A percentile compares a stretch with the other conserved stretches of the same genome.
phyloP scores from a whole-genome alignment of 257 asterid species.

The Solanum ossicruentum region DNA sequence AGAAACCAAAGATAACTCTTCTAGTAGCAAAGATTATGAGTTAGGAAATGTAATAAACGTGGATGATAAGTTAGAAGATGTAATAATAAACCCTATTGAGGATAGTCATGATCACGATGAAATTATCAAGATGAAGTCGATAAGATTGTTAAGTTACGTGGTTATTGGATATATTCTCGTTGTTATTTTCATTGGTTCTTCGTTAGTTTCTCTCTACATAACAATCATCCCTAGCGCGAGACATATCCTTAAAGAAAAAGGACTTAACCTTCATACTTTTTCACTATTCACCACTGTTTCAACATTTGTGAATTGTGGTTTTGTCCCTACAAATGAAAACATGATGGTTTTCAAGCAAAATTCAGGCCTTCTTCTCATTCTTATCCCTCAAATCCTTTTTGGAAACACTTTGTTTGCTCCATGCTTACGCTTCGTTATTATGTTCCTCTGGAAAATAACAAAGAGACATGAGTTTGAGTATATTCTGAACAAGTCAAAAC shows the following conservation, averaged over 20 bases:
- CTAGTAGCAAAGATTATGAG: not conserved
- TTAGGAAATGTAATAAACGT: not conserved
- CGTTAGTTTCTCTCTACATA: slow-evolving; percentile 11
- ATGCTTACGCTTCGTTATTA: slow-evolving; percentile 13
- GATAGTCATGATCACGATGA: not conserved
- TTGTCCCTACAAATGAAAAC: slow-evolving; percentile 46
- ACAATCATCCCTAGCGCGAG: slow-evolving; percentile 12
- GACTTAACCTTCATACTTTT: slow-evolving; percentile 15
- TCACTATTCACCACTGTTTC: slow-evolving; percentile 30
- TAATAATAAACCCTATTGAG: not conserved
- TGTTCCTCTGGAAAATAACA: slow-evolving; percentile 5
- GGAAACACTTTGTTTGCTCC: slow-evolving; percentile 50
- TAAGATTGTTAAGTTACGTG: slow-evolving; percentile 4
- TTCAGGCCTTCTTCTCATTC: slow-evolving; percentile 25
- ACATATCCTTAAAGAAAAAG: slow-evolving; percentile 17
- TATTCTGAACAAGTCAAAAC: slow-evolving; percentile 13
- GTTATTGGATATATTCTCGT: slow-evolving; percentile 16
- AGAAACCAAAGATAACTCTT: not conserved
- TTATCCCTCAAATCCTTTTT: slow-evolving; percentile 34
- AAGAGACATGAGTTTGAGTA: slow-evolving; percentile 10
- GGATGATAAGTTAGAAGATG: not conserved
- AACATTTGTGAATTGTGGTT: slow-evolving; percentile 43
- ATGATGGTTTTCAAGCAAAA: slow-evolving; percentile 37
- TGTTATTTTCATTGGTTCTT: slow-evolving; percentile 16
- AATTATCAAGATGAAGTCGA: not conserved